Evolutionary conservation across 768 basidiomycete genomes (phyloP).

Genomic region (Lactifluus rugatus): DNA sequence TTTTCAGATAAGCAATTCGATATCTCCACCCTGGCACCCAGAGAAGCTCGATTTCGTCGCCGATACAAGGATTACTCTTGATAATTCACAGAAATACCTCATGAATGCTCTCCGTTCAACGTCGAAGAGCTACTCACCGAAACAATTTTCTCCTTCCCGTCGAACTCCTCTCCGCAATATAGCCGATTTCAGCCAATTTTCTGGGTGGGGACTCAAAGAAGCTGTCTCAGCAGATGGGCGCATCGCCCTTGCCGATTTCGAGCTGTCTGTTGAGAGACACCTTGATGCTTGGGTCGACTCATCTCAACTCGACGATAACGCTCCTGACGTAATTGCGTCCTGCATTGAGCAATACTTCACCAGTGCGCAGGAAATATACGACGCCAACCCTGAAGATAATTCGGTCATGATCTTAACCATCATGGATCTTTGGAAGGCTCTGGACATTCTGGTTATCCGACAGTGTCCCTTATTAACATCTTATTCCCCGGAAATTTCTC

Average conservation of each 20-base stretch:
- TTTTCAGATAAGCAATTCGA: too few species aligned
- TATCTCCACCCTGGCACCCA: too few species aligned
- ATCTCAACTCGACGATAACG: background rate
- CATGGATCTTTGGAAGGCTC: slow-evolving; percentile 35
- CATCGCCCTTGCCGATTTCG: background rate
- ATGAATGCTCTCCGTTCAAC: too few species aligned
- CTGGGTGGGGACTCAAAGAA: background rate
- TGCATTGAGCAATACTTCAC: background rate
- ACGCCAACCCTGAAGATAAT: background rate
- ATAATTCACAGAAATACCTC: too few species aligned
- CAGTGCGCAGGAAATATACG: background rate
- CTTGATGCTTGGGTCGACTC: background rate
- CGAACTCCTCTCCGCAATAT: too few species aligned
- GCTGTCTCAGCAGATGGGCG: background rate
- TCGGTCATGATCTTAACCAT: background rate
- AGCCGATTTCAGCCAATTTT: too few species aligned
- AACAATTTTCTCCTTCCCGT: too few species aligned
- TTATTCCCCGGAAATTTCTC: slow-evolving; percentile 39
- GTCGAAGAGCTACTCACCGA: too few species aligned
- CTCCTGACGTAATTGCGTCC: background rate
- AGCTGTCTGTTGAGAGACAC: background rate
- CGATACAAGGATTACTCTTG: too few species aligned
- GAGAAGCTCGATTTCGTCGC: too few species aligned
- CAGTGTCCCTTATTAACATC: slow-evolving; percentile 31
- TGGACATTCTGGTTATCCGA: slow-evolving; percentile 32